Conservation (phyloP, 441 rosid species). For the Kokia cookei region DNA sequence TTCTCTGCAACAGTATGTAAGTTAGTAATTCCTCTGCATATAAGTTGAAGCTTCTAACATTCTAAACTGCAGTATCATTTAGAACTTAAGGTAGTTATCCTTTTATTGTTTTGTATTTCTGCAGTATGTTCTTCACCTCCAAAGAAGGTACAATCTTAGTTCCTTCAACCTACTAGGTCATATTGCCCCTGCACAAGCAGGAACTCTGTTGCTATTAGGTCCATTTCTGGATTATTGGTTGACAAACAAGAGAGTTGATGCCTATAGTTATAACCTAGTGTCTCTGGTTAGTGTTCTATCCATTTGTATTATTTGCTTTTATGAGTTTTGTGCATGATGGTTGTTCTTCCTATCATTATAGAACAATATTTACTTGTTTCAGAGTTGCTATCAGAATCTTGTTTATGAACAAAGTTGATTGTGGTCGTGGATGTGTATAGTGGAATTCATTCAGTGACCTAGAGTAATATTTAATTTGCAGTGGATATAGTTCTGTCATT, state of each 20-base stretch:
- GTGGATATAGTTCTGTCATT: neutral
- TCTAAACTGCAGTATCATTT: neutral
- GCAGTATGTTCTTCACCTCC: constrained; percentile 77
- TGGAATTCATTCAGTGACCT: neutral
- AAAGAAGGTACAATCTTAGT: constrained; percentile 57
- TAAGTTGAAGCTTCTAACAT: neutral
- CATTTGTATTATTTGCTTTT: neutral
- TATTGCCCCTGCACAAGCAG: constrained; percentile 79
- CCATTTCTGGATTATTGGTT: constrained; percentile 77
- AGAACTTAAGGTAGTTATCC: neutral
- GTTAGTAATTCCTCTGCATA: constrained; percentile 12
- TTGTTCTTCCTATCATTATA: neutral
- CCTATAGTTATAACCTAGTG: constrained; percentile 40
- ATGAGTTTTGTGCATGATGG: neutral
- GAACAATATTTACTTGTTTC: neutral
- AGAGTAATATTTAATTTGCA: neutral
- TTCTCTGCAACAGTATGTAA: constrained; percentile 67
- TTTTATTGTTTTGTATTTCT: constrained; percentile 1
- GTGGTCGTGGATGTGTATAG: neutral
- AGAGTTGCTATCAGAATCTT: neutral
- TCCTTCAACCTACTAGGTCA: constrained; percentile 74
- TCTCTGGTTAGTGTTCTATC: constrained; percentile 39
- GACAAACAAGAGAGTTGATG: constrained; percentile 48
- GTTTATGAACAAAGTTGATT: neutral
- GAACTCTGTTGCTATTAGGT: constrained; percentile 50